Percentiles rank a stretch among this genome's conserved stretches.
These are phyloP conservation scores for Ogataea nitratoaversa DNA, from an alignment of 805 yeast genomes.

Conservation along the genomic window DNA sequence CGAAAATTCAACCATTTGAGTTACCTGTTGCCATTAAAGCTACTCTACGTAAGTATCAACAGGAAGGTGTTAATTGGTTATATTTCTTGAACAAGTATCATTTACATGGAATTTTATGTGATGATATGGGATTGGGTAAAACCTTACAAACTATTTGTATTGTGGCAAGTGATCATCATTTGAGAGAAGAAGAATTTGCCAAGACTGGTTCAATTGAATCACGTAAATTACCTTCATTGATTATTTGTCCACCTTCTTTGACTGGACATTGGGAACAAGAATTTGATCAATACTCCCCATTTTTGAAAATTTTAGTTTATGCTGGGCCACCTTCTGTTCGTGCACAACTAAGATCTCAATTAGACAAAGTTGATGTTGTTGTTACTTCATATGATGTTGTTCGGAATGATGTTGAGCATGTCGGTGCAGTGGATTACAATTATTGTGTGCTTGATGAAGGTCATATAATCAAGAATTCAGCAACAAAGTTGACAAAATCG, in stretches of 20 bases:
- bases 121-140: conserved; percentile 99
- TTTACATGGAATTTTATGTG: conserved; percentile 95
- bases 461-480: conserved; percentile 90
- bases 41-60: conserved; percentile 89
- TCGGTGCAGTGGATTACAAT: conserved; percentile 66
- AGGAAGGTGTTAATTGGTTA: conserved; percentile 98
- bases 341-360: conserved; percentile 45
- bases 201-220: conserved; percentile 60
- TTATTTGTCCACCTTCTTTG: conserved; percentile 94
- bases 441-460: conserved; percentile 98
- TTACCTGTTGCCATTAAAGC: conserved; percentile 92
- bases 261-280: conserved; percentile 99
- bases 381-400: conserved; percentile 96
- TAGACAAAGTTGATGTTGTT: conserved; percentile 69
- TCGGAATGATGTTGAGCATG: conserved; percentile 75
- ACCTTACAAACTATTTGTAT: conserved; percentile 96
- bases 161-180: conserved; percentile 90
- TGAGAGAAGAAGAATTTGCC: conserved; percentile 67
- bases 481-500: conserved; percentile 81
- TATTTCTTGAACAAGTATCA: conserved; percentile 93
- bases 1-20: conserved; percentile 80
- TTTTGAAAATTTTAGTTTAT: conserved; percentile 74
- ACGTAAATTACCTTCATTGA: conserved; percentile 74
- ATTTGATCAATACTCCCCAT: conserved; percentile 83
- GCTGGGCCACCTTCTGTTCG: conserved; percentile 90